phyloP scores from a whole-genome alignment of 2,329 filamentous ascomycete genomes.

The Fusarium algeriense region DNA sequence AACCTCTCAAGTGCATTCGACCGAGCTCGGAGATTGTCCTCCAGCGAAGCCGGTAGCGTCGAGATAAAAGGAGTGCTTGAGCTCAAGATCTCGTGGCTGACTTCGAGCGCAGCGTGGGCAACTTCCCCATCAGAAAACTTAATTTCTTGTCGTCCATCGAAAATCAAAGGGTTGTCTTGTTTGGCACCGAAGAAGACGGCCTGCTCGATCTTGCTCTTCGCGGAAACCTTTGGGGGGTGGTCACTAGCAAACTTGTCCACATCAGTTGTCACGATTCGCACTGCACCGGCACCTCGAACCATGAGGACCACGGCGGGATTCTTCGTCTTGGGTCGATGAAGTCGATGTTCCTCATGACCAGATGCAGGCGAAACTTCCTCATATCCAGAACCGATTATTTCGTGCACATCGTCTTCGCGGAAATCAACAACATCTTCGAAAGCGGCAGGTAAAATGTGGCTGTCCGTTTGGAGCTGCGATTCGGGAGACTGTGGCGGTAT shows the following conservation, averaged over 20 bases:
- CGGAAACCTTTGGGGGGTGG: slow-evolving; percentile 74
- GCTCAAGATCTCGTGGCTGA: slow-evolving; percentile 85
- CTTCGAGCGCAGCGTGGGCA: slow-evolving; percentile 78
- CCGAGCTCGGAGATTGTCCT: slow-evolving; percentile 81
- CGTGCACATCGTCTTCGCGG: slow-evolving; percentile 71
- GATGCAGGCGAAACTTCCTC: slow-evolving; percentile 64
- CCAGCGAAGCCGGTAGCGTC: slow-evolving; percentile 78
- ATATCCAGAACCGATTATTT: slow-evolving; percentile 72
- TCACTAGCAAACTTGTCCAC: slow-evolving; percentile 71
- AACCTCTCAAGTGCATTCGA: slow-evolving; percentile 81
- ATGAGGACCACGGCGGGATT: slow-evolving; percentile 72
- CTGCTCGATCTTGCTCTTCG: slow-evolving; percentile 92
- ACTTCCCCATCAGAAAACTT: slow-evolving; percentile 78
- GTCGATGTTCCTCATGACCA: slow-evolving; percentile 60
- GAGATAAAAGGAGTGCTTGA: slow-evolving; percentile 82
- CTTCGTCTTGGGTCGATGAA: slow-evolving; percentile 68
- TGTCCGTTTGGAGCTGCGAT: slow-evolving; percentile 78
- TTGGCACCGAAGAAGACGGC: slow-evolving; percentile 91
- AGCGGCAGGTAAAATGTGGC: slow-evolving; percentile 70
- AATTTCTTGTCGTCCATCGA: slow-evolving; percentile 75
- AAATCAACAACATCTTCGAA: slow-evolving; percentile 93
- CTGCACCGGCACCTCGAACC: slow-evolving; percentile 71
- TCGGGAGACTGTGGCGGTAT: slow-evolving; percentile 78
- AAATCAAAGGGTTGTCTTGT: slow-evolving; percentile 87
- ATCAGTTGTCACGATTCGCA: slow-evolving; percentile 70